A percentile compares a stretch with the other conserved stretches of the same genome.
phyloP scores from a whole-genome alignment of 495 filamentous ascomycete genomes.

The Oidiodendron maius region DNA sequence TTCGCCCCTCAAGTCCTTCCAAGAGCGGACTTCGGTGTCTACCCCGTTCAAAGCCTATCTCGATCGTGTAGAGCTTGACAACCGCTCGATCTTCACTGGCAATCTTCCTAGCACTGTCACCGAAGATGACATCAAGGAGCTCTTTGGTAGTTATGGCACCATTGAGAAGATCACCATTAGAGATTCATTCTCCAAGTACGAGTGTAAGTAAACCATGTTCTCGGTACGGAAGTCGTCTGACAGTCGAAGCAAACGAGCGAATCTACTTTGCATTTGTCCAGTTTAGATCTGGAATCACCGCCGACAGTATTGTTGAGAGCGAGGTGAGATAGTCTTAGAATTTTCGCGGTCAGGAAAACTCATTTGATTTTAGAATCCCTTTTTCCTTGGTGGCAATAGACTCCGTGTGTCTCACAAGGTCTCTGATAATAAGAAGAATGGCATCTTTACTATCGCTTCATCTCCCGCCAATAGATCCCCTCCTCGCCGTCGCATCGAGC shows the following conservation, averaged over 20 bases:
- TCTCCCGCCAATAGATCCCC: too few species aligned
- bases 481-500: not conserved
- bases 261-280: conserved; percentile 51
- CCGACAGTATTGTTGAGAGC: conserved; percentile 30
- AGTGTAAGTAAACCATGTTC: conserved; percentile 23
- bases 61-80: conserved; percentile 37
- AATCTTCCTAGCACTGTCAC: conserved; percentile 34
- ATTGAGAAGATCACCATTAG: conserved; percentile 38
- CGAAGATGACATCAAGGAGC: conserved; percentile 29
- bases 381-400: conserved; percentile 9
- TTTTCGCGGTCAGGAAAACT: too few species aligned
- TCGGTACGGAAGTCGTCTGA: not conserved
- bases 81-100: conserved; percentile 46
- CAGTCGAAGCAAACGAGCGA: conserved; percentile 20
- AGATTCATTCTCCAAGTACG: conserved; percentile 22
- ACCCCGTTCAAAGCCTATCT: conserved; percentile 28
- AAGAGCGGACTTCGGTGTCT: conserved; percentile 7
- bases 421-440: conserved; percentile 13
- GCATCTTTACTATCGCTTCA: too few species aligned
- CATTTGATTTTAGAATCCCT: conserved; percentile 11
- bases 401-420: conserved; percentile 22
- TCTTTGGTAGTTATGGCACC: conserved; percentile 34
- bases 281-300: conserved; percentile 31
- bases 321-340: conserved; percentile 3
- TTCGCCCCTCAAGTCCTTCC: conserved; percentile 18